A percentile compares a stretch with the other conserved stretches of the same genome.
Conservation (phyloP, 352 stramenopile species). For the Phytophthora macrochlamydospora region DNA sequence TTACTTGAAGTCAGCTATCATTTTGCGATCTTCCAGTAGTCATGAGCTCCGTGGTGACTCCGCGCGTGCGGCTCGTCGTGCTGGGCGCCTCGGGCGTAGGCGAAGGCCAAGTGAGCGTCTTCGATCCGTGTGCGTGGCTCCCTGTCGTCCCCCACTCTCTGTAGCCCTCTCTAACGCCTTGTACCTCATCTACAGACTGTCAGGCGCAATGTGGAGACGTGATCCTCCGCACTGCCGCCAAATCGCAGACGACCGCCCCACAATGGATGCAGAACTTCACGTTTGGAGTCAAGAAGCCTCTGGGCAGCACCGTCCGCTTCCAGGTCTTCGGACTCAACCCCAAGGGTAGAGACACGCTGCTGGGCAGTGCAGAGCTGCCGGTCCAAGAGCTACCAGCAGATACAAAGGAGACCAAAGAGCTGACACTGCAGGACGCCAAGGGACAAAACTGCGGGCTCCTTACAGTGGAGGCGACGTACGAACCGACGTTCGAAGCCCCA, state of each 20-base stretch:
- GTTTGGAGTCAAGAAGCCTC: constrained; percentile 57
- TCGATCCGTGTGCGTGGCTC: constrained; percentile 36
- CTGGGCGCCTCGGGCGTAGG: constrained; percentile 34
- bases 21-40: constrained; percentile 22
- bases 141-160: background rate
- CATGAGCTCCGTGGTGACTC: constrained; percentile 20
- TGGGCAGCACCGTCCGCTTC: constrained; percentile 51
- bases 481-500: constrained; percentile 44
- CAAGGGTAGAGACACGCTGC: constrained; percentile 38
- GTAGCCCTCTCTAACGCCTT: constrained; percentile 1
- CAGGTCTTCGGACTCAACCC: constrained; percentile 57
- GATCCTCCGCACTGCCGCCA: constrained; percentile 48
- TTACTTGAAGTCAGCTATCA: background rate
- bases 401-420: background rate
- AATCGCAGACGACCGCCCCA: constrained; percentile 49
- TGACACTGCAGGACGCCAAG: constrained; percentile 24
- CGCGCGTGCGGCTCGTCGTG: constrained; percentile 50
- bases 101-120: constrained; percentile 13
- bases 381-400: constrained; percentile 44
- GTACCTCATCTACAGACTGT: constrained; percentile 41
- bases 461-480: constrained; percentile 48
- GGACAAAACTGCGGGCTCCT: constrained; percentile 36
- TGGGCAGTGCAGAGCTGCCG: constrained; percentile 44
- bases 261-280: constrained; percentile 59
- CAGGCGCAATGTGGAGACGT: constrained; percentile 59